Base-by-base conservation (phyloP, 345 rosid species). In the Aquilaria yunnanensis region DNA sequence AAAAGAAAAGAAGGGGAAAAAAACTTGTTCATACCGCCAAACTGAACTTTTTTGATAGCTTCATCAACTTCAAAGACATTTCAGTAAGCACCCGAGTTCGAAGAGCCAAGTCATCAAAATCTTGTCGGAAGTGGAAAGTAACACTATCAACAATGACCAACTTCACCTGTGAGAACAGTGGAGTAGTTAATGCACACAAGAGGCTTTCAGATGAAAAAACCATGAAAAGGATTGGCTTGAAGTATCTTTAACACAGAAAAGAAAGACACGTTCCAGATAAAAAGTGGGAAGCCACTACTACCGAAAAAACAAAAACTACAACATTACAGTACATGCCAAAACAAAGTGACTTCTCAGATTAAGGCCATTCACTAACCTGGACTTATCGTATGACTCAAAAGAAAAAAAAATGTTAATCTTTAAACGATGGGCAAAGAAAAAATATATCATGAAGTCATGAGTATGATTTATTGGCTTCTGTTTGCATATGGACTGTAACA, bases 61-160 rank as follows among this genome's bases (percentile, higher is more conserved):
- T 86, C 96, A 88, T 83, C 74, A 94, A 78, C 82, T 94, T 94
- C 54, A 85, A 74, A 41, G 97, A 88, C 86, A 94, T 79, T 71
- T 78, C 90, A 67, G 84, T 72, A 3, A 94, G 97, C 23, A 85
- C 75, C 46, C 89, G 82, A 32, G 99, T 93, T 63, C 99, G 77
- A 41, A 77, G 85, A 53, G 83, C 88, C 63, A 90, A 62, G 77
- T 93, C 90, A n/a, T 88, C 97, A 77, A 85, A 90, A 79, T 86
- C 92, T 75, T 93, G 99, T 47, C 96, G 97, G 84, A 93, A 88
- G 78, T 90, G 99, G 81, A 90, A 90, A 57, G 99, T 81, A 68
- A 93, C 67, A 60, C 99, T 93, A 68, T 93, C 97, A 29, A 93
- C 76, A 37, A 93, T 67, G 9, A 93, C 82, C 51, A 88, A 51